Evolutionary conservation across 2,329 filamentous ascomycete genomes (phyloP), one percentile per base, ranked within the genome.

Genomic region (Xylaria sp.): DNA sequence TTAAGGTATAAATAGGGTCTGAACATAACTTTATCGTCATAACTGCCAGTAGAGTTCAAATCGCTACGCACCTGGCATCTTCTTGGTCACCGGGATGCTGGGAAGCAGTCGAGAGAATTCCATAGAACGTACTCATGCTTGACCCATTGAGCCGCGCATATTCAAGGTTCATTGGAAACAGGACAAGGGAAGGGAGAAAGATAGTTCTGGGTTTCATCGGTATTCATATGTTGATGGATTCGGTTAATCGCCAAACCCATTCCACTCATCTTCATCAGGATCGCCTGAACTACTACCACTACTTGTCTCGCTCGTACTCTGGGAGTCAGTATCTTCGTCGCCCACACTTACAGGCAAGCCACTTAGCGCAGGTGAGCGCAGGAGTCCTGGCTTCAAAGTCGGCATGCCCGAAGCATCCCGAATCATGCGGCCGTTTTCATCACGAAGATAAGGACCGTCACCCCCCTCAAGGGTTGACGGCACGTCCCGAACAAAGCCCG

Each of bases 401-500:
- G 69, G 70, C 56, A 71, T 70, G 2, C 69, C 69, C 17, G 57
- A 46, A 22, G n/a, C 43, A 42, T 69, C 67, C 50, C 69, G 58
- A 4, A 71, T 52, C 48, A 72, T 70, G 16, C 57, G 58, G 4
- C 69, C 69, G 19, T 65, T 48, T 3, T 60, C 62, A 44, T 69
- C 67, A 42, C 69, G 63, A 8, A 67, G 48, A 47, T 66, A 67
- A n/a, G 67, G 66, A 1, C 68, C 67, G 6, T 66, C 61, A 8
- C 47, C 61, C 38, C 63, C 63, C 17, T 42, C 60, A 13, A 42
- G 48, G 13, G 43, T 52, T 20, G 49, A 39, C n/a, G 47, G 37
- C 8, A 40, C 62, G 40, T 88, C 83, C 48, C 90, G 79, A 2
- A 91, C 81, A 72, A 99, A 96, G 0, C 82, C 91, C n/a, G 86